phyloP scores from a whole-genome alignment of 1,284 basidiomycete species.

The Irpex sp. region DNA sequence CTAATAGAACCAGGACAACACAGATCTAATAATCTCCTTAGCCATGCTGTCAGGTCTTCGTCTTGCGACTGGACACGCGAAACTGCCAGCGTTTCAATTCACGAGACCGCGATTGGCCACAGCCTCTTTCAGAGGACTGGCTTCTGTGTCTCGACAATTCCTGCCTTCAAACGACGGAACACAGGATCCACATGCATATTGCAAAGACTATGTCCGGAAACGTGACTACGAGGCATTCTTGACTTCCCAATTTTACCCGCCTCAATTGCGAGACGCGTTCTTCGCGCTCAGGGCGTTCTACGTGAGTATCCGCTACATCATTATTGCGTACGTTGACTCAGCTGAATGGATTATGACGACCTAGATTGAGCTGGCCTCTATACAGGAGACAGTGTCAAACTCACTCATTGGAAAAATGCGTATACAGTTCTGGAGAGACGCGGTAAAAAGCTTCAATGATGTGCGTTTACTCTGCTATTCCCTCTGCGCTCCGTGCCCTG shows the following conservation, averaged over 20 bases:
- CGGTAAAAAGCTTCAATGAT: conserved; percentile 67
- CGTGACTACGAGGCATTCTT: conserved; percentile 84
- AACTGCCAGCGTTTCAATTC: neutral
- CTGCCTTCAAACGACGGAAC: conserved; percentile 21
- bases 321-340: conserved; percentile 7
- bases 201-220: conserved; percentile 64
- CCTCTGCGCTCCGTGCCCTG: conserved; percentile 8
- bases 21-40: neutral
- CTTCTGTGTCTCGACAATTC: neutral
- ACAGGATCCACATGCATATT: conserved; percentile 54
- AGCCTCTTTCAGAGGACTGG: neutral
- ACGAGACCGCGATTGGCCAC: neutral
- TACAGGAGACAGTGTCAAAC: conserved; percentile 80
- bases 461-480: conserved; percentile 38
- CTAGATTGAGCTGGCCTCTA: conserved; percentile 80
- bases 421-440: conserved; percentile 92
- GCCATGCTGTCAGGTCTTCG: neutral
- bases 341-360: conserved; percentile 1
- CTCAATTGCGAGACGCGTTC: conserved; percentile 61
- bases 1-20: neutral
- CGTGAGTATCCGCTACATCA: conserved; percentile 45
- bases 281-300: conserved; percentile 87
- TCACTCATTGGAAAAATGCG: conserved; percentile 82
- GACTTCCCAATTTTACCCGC: conserved; percentile 75
- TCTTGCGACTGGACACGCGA: neutral